Evolutionary conservation across 2,329 filamentous ascomycete genomes (phyloP).

Genomic region (Aspergillus novoparasiticus): DNA sequence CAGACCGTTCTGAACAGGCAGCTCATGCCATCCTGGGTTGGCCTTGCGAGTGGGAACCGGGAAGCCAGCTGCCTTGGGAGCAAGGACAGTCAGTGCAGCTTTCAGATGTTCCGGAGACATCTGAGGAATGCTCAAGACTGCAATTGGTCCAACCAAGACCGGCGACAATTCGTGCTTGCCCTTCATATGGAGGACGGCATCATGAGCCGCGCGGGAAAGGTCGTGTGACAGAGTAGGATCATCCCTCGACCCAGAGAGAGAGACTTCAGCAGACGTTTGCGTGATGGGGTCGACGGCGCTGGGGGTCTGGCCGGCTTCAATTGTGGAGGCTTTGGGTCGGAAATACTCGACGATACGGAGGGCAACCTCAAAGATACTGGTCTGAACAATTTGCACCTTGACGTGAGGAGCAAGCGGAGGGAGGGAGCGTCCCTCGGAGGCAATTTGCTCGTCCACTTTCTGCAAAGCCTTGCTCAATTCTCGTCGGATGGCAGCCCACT

Average conservation of each 20-base stretch:
- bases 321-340: constrained; percentile 51
- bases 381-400: constrained; percentile 82
- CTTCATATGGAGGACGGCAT: constrained; percentile 53
- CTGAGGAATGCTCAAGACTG: constrained; percentile 75
- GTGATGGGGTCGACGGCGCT: constrained; percentile 31
- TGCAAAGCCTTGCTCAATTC: constrained; percentile 64
- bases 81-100: constrained; percentile 74
- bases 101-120: constrained; percentile 85
- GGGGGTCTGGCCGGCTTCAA: constrained; percentile 24
- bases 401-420: constrained; percentile 60
- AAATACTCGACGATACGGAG: constrained; percentile 85
- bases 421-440: constrained; percentile 54
- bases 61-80: constrained; percentile 72
- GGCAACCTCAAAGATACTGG: constrained; percentile 84
- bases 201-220: constrained; percentile 59
- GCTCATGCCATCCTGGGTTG: constrained; percentile 80
- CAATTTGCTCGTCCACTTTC: constrained; percentile 68
- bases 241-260: constrained; percentile 33
- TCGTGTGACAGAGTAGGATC: constrained; percentile 57
- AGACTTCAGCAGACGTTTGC: constrained; percentile 36
- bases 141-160: constrained; percentile 79
- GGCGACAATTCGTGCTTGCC: constrained; percentile 67
- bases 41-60: constrained; percentile 75
- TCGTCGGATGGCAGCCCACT: constrained; percentile 73
- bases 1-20: constrained; percentile 74